Evolutionary conservation across 1,284 basidiomycete species (phyloP).

Genomic region (Heterobasidion irregulare): DNA sequence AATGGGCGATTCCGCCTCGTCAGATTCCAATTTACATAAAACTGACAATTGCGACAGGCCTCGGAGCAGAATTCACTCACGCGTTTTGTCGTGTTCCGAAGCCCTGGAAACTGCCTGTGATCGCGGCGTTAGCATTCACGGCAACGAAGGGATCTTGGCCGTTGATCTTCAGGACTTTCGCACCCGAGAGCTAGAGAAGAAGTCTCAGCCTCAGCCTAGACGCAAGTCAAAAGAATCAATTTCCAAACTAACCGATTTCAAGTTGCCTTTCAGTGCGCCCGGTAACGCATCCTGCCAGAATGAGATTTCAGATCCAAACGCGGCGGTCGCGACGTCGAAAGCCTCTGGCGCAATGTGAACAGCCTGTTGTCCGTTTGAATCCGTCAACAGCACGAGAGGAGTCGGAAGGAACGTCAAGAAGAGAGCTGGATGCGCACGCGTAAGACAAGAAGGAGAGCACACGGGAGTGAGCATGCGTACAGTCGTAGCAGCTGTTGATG

Average conservation of each 20-base stretch:
- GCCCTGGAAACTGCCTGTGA: slow-evolving; percentile 32
- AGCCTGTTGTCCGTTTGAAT: slow-evolving; percentile 32
- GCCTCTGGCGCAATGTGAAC: slow-evolving; percentile 54
- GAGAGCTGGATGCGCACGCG: slow-evolving; percentile 19
- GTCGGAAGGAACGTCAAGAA: slow-evolving; percentile 47
- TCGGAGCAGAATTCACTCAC: slow-evolving; percentile 12
- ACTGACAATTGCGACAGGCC: background rate
- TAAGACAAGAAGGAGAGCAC: background rate
- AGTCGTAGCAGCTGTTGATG: slow-evolving; percentile 48
- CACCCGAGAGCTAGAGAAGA: slow-evolving; percentile 39
- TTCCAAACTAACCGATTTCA: slow-evolving; percentile 29
- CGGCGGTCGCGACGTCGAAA: slow-evolving; percentile 39
- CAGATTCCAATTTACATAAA: background rate
- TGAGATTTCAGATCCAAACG: slow-evolving; percentile 44
- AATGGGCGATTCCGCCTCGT: background rate
- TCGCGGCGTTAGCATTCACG: slow-evolving; percentile 42
- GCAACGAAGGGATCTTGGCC: slow-evolving; percentile 42
- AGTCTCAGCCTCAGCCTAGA: background rate
- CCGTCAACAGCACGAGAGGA: slow-evolving; percentile 43
- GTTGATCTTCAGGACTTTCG: slow-evolving; percentile 45
- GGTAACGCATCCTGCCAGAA: slow-evolving; percentile 51
- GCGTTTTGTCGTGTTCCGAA: slow-evolving; percentile 43
- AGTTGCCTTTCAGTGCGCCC: slow-evolving; percentile 35
- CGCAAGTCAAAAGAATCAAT: background rate
- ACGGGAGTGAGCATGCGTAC: slow-evolving; percentile 20